Percentiles rank a stretch among this genome's conserved stretches.
These are phyloP conservation scores for Biscogniauxia sp. DNA, from an alignment of 2,329 filamentous ascomycete species.

Conservation along the genomic window DNA sequence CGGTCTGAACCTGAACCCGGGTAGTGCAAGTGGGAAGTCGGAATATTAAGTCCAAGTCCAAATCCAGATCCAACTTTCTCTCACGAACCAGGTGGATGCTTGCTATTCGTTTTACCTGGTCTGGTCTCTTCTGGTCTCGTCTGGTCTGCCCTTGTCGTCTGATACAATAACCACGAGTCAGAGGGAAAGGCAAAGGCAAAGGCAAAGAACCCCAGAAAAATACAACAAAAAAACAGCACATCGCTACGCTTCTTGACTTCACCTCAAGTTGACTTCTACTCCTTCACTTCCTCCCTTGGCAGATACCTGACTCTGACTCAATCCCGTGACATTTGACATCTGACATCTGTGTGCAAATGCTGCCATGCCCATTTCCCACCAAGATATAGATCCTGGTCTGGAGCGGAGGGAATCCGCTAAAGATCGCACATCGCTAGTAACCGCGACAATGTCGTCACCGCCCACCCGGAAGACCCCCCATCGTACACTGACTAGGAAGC, in stretches of 20 bases:
- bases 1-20: background rate
- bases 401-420: conserved; percentile 31
- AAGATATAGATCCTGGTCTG: conserved; percentile 39
- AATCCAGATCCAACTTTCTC: background rate
- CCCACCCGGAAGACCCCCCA: conserved; percentile 7
- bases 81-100: conserved; percentile 9
- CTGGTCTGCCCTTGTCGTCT: background rate
- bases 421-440: conserved; percentile 7
- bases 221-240: background rate
- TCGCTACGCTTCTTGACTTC: no score
- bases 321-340: background rate
- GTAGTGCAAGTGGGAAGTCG: background rate
- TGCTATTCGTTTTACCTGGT: conserved; percentile 9
- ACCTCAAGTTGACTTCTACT: no score
- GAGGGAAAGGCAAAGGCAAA: background rate
- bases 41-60: no score
- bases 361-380: conserved; percentile 58
- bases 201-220: conserved; percentile 14
- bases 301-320: no score
- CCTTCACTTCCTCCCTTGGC: no score
- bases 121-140: background rate
- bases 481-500: conserved; percentile 32
- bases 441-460: conserved; percentile 24
- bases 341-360: conserved; percentile 11
- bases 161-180: conserved; percentile 19